Percentiles rank a stretch among this genome's conserved stretches.
Evolutionary conservation across 2,329 filamentous ascomycete genomes (phyloP).

Genomic region (Colletotrichum karsti): DNA sequence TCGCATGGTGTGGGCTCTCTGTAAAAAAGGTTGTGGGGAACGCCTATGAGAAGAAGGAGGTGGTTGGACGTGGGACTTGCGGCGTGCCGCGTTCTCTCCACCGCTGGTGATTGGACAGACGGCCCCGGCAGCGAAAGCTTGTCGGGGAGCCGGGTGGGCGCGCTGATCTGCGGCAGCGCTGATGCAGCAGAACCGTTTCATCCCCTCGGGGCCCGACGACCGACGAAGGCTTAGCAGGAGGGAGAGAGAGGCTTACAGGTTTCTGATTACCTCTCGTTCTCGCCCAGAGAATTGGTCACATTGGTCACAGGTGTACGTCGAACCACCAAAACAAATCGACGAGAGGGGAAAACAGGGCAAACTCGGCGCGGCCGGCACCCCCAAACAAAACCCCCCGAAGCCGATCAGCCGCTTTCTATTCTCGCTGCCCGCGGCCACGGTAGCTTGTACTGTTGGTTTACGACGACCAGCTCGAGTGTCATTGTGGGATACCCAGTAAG

Average conservation of each 20-base stretch:
- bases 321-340: no score
- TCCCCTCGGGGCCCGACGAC: constrained; percentile 14
- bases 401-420: neutral
- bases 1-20: neutral
- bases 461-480: no score
- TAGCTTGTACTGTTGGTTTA: no score
- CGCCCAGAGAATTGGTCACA: no score
- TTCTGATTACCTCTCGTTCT: no score
- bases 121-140: neutral
- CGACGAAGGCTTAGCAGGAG: neutral
- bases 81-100: no score
- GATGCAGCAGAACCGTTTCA: constrained; percentile 28
- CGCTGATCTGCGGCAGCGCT: constrained; percentile 23
- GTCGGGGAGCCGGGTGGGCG: neutral
- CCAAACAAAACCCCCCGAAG: neutral
- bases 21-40: neutral
- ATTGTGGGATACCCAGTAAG: no score
- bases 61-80: constrained; percentile 1
- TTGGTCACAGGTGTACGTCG: no score
- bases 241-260: neutral
- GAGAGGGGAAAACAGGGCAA: neutral
- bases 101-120: neutral
- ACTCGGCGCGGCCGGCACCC: neutral
- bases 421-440: neutral
- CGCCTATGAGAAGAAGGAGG: no score